Base-by-base conservation (phyloP, 805 yeast species). In the Ogataea thermomethanolica region DNA sequence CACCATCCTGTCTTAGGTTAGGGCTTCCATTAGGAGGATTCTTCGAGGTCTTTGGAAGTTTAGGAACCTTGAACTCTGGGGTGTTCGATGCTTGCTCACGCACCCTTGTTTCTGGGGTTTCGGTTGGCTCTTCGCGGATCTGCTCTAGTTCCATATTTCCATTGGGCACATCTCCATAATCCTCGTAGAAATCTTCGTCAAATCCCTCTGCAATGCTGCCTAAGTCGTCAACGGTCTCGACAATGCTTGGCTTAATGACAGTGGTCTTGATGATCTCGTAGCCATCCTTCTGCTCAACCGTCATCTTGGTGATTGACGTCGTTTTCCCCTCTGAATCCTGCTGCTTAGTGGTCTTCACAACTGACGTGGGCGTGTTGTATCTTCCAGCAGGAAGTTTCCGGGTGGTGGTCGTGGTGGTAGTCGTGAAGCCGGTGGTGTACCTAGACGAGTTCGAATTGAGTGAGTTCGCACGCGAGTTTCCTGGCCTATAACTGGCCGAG, bases 291-390 rank as follows among this genome's bases (percentile, higher is more conserved):
- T 68, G 65, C 46, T 74, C 69, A 21, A 77, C 65, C 0, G 79
- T 75, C 29, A 73, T 73, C 29, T 71, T 74, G 2, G 81, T 76
- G 30, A 78, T 73, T 3, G 81, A 75, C 41, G 63, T 68, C 0
- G 82, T 76, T 29, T 79, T 66, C 0, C 83, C 83, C 28, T 59
- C 62, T 5, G 65, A 58, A 41, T 74, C 81, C 41, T 64, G 64
- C 21, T 74, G 74, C 47, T 69, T 72, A 8, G 78, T 73, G 1
- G 80, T 74, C 43, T 69, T 71, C 8, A 73, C 68, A 7, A 74
- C 66, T 8, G 58, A 59, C 2, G 62, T 56, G n/a, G 46, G 48
- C 10, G 36, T 22, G 10, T 35, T 31, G 7, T 31, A 40, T 21
- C 44, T 48, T 3, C 55, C 46, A 6, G 53, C 40, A 3, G 50